Evolutionary conservation across 2,329 filamentous ascomycete genomes (phyloP), one percentile per base, ranked within the genome.

Genomic region (Didymella exigua): DNA sequence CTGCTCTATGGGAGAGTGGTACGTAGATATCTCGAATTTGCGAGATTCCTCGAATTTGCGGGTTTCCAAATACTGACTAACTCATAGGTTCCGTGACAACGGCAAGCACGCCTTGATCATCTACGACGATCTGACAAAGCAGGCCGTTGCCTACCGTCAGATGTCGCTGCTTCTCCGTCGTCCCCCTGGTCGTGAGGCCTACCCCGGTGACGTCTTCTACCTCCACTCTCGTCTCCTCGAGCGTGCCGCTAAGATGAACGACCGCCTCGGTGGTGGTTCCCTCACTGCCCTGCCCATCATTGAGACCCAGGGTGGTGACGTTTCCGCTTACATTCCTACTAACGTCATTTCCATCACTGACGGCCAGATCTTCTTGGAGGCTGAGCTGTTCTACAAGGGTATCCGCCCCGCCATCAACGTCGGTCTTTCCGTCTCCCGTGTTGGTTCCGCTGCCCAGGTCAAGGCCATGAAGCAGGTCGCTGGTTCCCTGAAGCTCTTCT

Each of bases 391-490:
- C 90, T 98, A 97, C 91, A 99, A 99, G 91, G 95, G 95, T 96
- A 84, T 99, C 82, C 93, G 95, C 77, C 95, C 95, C 74, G 95
- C 95, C 84, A 99, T 99, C 82, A 99, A 99, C 88, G 95, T 99
- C 90, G 95, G 95, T 95, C 91, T 99, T 73, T 99, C 95, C 75
- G 95, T 99, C 73, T 99, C 95, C 71, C 95, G 95, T 91, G 95
- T 99, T 89, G 95, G 95, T 79, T 99, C 95, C 76, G 91, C 95
- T 79, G 95, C 95, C 78, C 95, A 99, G 87, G 87, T 98, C 81
- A 99, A 98, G 91, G 93, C 95, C 83, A 99, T 99, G 95, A 99
- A 99, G 89, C 95, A 99, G 86, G 95, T 99, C 74, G 95, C 95
- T 76, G 95, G 95, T 87, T 98, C 93, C 71, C 86, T 99, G 77